These are phyloP conservation scores for Kwoniella botswanensis DNA, from an alignment of 768 basidiomycete genomes.

Conservation along the genomic window DNA sequence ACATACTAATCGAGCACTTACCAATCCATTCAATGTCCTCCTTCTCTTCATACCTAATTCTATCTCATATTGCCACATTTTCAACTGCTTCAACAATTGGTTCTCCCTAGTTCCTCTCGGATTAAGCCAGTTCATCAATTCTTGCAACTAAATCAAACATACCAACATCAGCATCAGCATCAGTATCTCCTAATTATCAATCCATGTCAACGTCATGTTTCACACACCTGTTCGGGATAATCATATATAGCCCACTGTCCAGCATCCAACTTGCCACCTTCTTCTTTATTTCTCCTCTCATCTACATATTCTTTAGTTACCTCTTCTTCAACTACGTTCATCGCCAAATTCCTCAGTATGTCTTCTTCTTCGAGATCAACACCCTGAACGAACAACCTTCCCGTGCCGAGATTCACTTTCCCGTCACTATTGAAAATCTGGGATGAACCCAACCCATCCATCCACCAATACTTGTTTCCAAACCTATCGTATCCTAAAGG, in stretches of 20 bases:
- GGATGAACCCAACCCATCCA: constrained; percentile 90
- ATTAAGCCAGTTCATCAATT: constrained; percentile 87
- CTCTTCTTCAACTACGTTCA: constrained; percentile 53
- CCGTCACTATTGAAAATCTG: constrained; percentile 68
- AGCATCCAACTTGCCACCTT: constrained; percentile 70
- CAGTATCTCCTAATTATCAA: background rate
- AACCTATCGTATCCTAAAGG: constrained; percentile 92
- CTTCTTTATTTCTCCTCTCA: constrained; percentile 72
- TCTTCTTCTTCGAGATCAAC: constrained; percentile 81
- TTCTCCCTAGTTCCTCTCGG: constrained; percentile 88
- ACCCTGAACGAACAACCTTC: constrained; percentile 89
- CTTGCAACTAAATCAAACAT: constrained; percentile 67
- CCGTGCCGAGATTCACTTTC: constrained; percentile 81
- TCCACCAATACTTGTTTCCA: constrained; percentile 97
- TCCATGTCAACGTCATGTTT: background rate
- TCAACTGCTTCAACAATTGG: constrained; percentile 74
- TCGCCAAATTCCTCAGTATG: constrained; percentile 60
- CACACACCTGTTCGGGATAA: constrained; percentile 79
- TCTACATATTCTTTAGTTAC: constrained; percentile 66
- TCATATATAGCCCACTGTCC: constrained; percentile 93
- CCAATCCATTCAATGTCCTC: constrained; percentile 37
- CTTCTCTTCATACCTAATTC: constrained; percentile 49
- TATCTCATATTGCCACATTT: constrained; percentile 44
- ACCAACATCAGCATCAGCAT: background rate
- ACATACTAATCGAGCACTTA: constrained; percentile 59